Evolutionary conservation across 176 grass and related monocot genomes (phyloP), one percentile per base, ranked within the genome.

Genomic region (Chloris gayana): DNA sequence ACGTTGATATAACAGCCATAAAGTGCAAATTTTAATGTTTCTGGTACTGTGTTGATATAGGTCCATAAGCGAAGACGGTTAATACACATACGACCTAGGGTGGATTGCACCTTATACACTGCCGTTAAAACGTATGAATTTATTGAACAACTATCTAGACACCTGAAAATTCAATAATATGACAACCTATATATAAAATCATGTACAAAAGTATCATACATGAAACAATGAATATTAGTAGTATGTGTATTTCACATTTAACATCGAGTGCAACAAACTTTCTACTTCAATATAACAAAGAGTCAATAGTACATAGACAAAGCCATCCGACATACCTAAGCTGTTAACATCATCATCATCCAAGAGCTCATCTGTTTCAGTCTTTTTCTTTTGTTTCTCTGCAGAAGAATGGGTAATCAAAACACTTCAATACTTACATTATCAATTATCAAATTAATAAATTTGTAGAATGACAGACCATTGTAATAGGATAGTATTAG

Each of bases 401-500:
- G 76, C 69, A 70, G 27, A 84, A 78, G 2, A 62, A 27, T 49
- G 26, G 7, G 65, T 24, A 8, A 34, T 33, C n/a, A n/a, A n/a
- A 78, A 64, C 6, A 78, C 18, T n/a, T 49, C 60, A 47, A 29
- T 7, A 41, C 31, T 32, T 70, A 21, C 53, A 42, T 26, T 60
- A 84, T 24, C 6, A n/a, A n/a, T n/a, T n/a, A n/a, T 72, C 37
- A 21, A 73, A 75, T 21, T 46, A 29, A 25, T 69, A 77, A 47
- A 74, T 77, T 54, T 66, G 78, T 17, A 83, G 51, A 31, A 64
- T 79, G 53, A 17, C 65, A 24, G 79, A 94, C 95, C 92, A 89
- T 93, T 89, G 66, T 88, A 96, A 81, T 93, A 91, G 45, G 91
- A 93, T 67, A 94, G 72, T 70, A 83, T 69, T 10, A 69, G 81